Conservation (phyloP, 2,329 filamentous ascomycete genomes). For the Colletotrichum agaves region DNA sequence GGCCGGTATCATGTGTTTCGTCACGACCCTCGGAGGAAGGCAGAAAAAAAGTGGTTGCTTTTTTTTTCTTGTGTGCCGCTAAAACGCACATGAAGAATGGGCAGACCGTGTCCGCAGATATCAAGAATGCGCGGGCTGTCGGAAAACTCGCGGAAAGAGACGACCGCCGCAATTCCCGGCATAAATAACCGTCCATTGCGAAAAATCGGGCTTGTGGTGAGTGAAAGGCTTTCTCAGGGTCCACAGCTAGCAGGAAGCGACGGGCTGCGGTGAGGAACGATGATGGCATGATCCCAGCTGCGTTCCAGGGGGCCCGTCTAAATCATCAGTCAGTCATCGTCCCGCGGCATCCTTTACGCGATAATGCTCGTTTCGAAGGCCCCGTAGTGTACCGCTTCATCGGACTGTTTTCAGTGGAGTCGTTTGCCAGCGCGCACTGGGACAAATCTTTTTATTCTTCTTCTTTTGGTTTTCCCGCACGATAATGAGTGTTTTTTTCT, state of each 20-base stretch:
- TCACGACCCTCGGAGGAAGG: not conserved
- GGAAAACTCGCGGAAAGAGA: constrained; percentile 3
- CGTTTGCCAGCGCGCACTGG: not conserved
- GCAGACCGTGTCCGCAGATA: not conserved
- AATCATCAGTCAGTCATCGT: not conserved
- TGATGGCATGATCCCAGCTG: constrained; percentile 29
- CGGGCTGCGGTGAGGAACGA: not conserved
- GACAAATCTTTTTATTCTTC: not conserved
- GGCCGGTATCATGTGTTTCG: not conserved
- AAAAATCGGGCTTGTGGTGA: not conserved
- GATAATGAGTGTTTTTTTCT: not conserved
- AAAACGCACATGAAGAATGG: not conserved
- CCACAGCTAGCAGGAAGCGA: not conserved
- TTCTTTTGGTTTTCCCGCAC: too few species aligned
- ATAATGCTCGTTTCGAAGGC: not conserved
- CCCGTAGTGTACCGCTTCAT: not conserved
- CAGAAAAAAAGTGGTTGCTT: not conserved
- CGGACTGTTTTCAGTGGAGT: not conserved
- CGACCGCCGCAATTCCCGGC: not conserved
- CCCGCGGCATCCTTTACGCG: not conserved
- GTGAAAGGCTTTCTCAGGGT: not conserved
- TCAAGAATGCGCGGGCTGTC: not conserved
- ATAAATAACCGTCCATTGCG: constrained; percentile 2
- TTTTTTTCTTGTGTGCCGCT: not conserved
- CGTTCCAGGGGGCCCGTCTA: not conserved